Evolutionary conservation across 78 protist species (phyloP).

Genomic region (Dictyostelium brefeldianum): DNA sequence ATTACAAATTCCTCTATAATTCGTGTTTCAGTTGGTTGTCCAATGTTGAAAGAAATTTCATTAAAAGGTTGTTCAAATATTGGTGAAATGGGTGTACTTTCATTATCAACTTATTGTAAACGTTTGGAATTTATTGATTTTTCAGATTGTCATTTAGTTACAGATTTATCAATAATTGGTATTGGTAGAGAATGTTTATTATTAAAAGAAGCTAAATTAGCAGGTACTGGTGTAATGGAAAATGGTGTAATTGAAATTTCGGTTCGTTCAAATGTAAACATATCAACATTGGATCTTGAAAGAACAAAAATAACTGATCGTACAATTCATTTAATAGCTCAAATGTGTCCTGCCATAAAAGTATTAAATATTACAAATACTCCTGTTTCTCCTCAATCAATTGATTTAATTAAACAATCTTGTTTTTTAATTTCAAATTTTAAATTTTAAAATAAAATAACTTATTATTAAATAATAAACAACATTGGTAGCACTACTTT

Average conservation of each 20-base stretch:
- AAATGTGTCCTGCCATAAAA: constrained; percentile 10
- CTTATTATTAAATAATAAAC: not conserved
- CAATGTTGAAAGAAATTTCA: constrained; percentile 27
- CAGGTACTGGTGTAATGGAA: not conserved
- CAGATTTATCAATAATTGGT: constrained; percentile 54
- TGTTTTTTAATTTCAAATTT: constrained; percentile 8
- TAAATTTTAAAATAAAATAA: not conserved
- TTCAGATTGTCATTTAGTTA: constrained; percentile 26
- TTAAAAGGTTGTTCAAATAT: constrained; percentile 22
- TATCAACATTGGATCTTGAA: not conserved
- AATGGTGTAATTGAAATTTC: constrained; percentile 40
- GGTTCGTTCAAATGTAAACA: constrained; percentile 43
- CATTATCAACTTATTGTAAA: constrained; percentile 65
- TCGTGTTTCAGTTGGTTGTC: constrained; percentile 40
- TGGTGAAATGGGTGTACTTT: constrained; percentile 50
- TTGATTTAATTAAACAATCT: not conserved
- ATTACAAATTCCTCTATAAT: constrained; percentile 46
- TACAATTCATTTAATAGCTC: not conserved
- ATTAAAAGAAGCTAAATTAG: not conserved
- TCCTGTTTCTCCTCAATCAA: not conserved
- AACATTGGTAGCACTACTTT: no score
- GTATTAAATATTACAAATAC: not conserved
- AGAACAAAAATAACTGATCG: constrained; percentile 36
- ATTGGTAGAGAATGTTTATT: constrained; percentile 68
- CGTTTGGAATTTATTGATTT: constrained; percentile 13